Conservation (phyloP, 1,284 basidiomycete species). For the Xanthoconium separans region DNA sequence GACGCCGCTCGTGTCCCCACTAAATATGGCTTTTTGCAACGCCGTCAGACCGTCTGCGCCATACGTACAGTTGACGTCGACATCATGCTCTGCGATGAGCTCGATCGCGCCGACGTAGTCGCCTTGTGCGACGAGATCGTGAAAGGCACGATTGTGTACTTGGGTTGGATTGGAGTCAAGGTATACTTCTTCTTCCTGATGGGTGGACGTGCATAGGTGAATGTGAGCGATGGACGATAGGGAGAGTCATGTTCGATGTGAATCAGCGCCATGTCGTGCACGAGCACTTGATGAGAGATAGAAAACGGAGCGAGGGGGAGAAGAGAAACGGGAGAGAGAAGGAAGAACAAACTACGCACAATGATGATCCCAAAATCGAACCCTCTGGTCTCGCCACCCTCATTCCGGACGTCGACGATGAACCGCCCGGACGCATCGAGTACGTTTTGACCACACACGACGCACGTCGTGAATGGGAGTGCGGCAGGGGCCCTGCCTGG, state of each 20-base stretch:
- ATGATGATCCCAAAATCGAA: constrained; percentile 30
- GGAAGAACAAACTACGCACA: constrained; percentile 15
- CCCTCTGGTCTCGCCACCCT: constrained; percentile 21
- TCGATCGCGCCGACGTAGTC: constrained; percentile 18
- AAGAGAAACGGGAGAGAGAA: neutral
- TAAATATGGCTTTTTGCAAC: constrained; percentile 23
- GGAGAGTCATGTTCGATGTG: neutral
- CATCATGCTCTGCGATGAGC: constrained; percentile 18
- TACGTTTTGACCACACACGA: constrained; percentile 18
- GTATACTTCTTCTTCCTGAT: constrained; percentile 25
- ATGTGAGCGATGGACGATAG: too few species aligned
- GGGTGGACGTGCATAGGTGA: neutral
- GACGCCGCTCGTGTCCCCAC: constrained; percentile 17
- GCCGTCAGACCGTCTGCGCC: constrained; percentile 20
- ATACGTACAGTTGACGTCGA: constrained; percentile 23
- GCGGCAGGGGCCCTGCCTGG: neutral
- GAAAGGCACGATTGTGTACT: constrained; percentile 22
- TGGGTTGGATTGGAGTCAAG: constrained; percentile 19
- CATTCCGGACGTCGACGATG: constrained; percentile 26
- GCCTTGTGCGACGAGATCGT: constrained; percentile 23
- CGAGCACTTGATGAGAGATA: neutral
- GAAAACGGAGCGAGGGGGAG: neutral
- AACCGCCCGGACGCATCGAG: constrained; percentile 17
- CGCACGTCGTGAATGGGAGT: constrained; percentile 7
- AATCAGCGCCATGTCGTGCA: neutral